Percentiles rank a stretch among this genome's conserved stretches.
phyloP scores from a whole-genome alignment of 2,329 filamentous ascomycete genomes.

The Calonectria fujianensis region DNA sequence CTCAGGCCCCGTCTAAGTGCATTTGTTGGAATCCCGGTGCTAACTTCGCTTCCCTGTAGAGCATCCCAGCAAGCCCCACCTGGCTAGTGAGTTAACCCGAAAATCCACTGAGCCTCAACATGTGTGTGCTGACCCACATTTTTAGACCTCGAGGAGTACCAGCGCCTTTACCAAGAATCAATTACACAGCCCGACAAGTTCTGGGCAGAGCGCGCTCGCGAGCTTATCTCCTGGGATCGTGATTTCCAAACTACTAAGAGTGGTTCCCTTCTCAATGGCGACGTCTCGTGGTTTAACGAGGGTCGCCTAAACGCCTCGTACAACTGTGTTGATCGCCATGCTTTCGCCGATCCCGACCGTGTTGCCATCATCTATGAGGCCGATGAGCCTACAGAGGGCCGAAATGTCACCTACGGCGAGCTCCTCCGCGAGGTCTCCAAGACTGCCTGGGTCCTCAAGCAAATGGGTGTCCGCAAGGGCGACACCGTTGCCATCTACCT shows the following conservation, averaged over 20 bases:
- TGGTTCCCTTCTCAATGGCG: constrained; percentile 85
- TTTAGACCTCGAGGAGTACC: constrained; percentile 79
- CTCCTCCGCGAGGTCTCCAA: constrained; percentile 93
- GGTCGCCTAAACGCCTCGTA: constrained; percentile 95
- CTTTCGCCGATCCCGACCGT: constrained; percentile 94
- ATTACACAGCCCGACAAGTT: constrained; percentile 93
- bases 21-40: constrained; percentile 49
- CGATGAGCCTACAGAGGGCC: constrained; percentile 90
- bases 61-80: constrained; percentile 82
- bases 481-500: constrained; percentile 98
- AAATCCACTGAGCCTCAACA: constrained; percentile 52
- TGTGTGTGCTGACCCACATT: constrained; percentile 48
- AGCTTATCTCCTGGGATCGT: constrained; percentile 90
- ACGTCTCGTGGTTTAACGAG: constrained; percentile 96
- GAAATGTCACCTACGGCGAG: constrained; percentile 93
- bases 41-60: constrained; percentile 69
- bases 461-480: constrained; percentile 97
- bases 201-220: constrained; percentile 90
- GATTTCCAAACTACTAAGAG: constrained; percentile 93
- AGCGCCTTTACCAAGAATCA: constrained; percentile 85
- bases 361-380: constrained; percentile 99
- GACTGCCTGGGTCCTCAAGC: constrained; percentile 90
- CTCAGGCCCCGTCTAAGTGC: constrained; percentile 35
- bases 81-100: constrained; percentile 72
- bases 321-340: constrained; percentile 98